Evolutionary conservation across 169 alveolate species (phyloP).

Genomic region (Theileria parva): DNA sequence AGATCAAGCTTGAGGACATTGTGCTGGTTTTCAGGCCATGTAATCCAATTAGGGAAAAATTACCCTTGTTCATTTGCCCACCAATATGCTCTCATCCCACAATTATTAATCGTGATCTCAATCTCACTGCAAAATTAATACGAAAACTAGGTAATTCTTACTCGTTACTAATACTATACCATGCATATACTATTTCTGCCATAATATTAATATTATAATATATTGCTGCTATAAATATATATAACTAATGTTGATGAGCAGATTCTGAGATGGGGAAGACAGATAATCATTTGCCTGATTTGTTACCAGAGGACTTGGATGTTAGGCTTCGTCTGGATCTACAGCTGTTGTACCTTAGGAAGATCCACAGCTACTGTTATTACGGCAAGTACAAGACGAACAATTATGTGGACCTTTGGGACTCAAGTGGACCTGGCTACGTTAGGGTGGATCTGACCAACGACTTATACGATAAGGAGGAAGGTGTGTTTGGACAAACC

Average conservation of each 20-base stretch:
- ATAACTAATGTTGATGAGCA: neutral
- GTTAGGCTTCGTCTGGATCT: slow-evolving; percentile 57
- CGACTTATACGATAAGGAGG: slow-evolving; percentile 58
- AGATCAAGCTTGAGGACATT: slow-evolving; percentile 56
- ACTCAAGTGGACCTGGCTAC: slow-evolving; percentile 65
- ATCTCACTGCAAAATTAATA: slow-evolving; percentile 40
- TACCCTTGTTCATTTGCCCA: slow-evolving; percentile 60
- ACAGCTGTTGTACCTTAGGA: slow-evolving; percentile 52
- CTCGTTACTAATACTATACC: no score
- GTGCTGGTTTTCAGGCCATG: slow-evolving; percentile 59
- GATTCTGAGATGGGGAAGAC: slow-evolving; percentile 56
- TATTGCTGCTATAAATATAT: no score
- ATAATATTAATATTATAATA: no score
- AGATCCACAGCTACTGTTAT: slow-evolving; percentile 65
- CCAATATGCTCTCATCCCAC: slow-evolving; percentile 68
- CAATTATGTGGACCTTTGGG: slow-evolving; percentile 67
- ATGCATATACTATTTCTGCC: no score
- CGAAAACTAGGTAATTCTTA: slow-evolving; percentile 46
- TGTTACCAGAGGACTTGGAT: slow-evolving; percentile 53
- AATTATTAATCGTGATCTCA: slow-evolving; percentile 42
- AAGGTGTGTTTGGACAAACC: slow-evolving; percentile 34
- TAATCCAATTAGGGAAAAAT: slow-evolving; percentile 55
- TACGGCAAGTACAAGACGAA: slow-evolving; percentile 58
- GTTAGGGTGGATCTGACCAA: slow-evolving; percentile 63
- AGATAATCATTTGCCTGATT: slow-evolving; percentile 28